Evolutionary conservation across 768 basidiomycete species (phyloP).

Genomic region (Lepiota brunneoincarnata): DNA sequence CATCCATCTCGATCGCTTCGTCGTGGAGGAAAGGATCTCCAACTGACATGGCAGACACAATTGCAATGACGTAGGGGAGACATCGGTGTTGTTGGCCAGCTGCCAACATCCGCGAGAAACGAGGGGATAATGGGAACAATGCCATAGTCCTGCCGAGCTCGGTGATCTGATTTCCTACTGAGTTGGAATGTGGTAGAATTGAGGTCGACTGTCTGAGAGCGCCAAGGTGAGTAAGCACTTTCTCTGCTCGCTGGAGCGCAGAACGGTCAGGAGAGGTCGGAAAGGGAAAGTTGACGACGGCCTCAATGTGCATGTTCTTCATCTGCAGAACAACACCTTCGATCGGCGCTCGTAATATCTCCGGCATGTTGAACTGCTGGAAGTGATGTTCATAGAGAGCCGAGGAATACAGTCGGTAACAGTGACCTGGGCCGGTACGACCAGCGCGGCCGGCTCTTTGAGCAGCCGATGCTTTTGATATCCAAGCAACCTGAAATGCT

Average conservation of each 20-base stretch:
- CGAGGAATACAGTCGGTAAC: conserved; percentile 95
- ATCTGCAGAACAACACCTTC: conserved; percentile 97
- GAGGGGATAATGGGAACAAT: conserved; percentile 88
- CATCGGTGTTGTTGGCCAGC: conserved; percentile 82
- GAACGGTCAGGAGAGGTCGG: conserved; percentile 89
- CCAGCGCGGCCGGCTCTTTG: conserved; percentile 97
- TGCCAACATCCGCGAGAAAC: conserved; percentile 95
- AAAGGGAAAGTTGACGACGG: conserved; percentile 96
- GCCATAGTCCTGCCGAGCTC: conserved; percentile 91
- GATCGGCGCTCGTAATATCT: conserved; percentile 93
- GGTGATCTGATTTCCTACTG: conserved; percentile 63
- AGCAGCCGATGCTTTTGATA: conserved; percentile 91
- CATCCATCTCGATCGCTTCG: conserved; percentile 51
- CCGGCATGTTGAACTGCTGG: conserved; percentile 81
- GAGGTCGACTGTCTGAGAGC: conserved; percentile 52
- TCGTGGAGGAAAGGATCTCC: conserved; percentile 96
- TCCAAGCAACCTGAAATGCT: conserved; percentile 90
- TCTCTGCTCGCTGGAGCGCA: conserved; percentile 79
- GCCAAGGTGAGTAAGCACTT: conserved; percentile 74
- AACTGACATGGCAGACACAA: conserved; percentile 89
- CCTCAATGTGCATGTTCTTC: conserved; percentile 99
- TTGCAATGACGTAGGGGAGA: conserved; percentile 85
- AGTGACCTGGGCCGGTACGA: conserved; percentile 96
- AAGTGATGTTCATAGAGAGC: conserved; percentile 94
- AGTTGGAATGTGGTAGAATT: conserved; percentile 17